Evolutionary conservation across 202 grass and related monocot species (phyloP), one percentile per base, ranked within the genome.

Genomic region (Panicum hallii): DNA sequence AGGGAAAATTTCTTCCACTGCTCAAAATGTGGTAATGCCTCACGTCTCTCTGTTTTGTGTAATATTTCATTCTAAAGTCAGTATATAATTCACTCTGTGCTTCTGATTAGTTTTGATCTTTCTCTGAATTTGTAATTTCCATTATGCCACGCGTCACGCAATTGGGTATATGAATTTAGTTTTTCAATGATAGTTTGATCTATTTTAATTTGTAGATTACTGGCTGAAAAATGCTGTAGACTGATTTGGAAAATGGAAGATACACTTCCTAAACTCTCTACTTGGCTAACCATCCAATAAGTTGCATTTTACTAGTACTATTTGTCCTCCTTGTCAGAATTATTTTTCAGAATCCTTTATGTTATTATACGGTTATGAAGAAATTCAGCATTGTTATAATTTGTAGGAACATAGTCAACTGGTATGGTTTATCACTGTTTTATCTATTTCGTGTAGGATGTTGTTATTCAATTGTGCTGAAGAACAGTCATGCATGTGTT

Each of bases 1-100:
- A 48, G 48, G 42, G 97, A 99, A 34, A 96, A 99, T 77, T 99
- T 92, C 68, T 99, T 99, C 58, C 97, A 99, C 82, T 99, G 97
- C 64, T 87, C 81, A 61, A 99, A 84, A 88, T 99, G 97, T 0
- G 93, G 97, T 97, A 97, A 85, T 94, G 49, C 22, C 6, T 80
- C 11, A 3, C 89, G 38, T 22, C 3, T 80, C 19, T 1, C 38
- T 80, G 40, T 41, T 85, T 6, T 54, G 5, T 86, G 11, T 64
- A 32, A 78, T 58, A 82, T 72, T 79, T 44, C 15, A 84, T 81
- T 78, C 64, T 30, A 55, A 79, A 70, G 11, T 72, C 41, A 78
- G 36, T 83, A 63, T 47, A 70, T 79, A 12, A 17, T 78, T 41
- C 40, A 38, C 67, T 68, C 81, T 22, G 65, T 56, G 6, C 9